Evolutionary conservation across 345 rosid species (phyloP).

Genomic region (Ricinus communis): DNA sequence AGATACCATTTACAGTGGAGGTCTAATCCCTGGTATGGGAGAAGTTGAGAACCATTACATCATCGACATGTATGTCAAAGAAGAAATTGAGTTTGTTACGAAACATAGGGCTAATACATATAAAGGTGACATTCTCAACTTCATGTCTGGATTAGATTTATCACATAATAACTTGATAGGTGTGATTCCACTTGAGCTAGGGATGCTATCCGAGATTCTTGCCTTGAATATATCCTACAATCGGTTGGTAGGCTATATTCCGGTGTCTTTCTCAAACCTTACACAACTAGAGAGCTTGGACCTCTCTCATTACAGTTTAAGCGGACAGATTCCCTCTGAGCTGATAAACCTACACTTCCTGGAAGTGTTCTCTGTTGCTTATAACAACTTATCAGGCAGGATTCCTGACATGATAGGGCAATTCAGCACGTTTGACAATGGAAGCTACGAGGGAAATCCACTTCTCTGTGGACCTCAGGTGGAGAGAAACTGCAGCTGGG

Average conservation of each 20-base stretch:
- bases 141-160: constrained; percentile 8
- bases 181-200: background rate
- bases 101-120: too few species aligned
- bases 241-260: background rate
- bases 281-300: background rate
- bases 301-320: background rate
- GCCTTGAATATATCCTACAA: background rate
- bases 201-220: background rate
- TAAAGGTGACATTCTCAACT: background rate
- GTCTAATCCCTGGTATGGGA: too few species aligned
- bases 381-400: background rate
- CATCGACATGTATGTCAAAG: too few species aligned
- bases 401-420: background rate
- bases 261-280: background rate
- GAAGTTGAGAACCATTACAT: too few species aligned
- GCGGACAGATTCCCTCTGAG: background rate
- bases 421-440: background rate
- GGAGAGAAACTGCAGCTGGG: background rate
- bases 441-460: background rate
- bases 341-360: background rate
- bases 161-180: background rate
- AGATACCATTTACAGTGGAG: too few species aligned
- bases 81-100: too few species aligned
- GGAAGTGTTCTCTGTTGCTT: background rate
- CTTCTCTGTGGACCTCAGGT: background rate